Conservation (phyloP, 805 yeast genomes). For the Saccharomycopsis guyanensis region DNA sequence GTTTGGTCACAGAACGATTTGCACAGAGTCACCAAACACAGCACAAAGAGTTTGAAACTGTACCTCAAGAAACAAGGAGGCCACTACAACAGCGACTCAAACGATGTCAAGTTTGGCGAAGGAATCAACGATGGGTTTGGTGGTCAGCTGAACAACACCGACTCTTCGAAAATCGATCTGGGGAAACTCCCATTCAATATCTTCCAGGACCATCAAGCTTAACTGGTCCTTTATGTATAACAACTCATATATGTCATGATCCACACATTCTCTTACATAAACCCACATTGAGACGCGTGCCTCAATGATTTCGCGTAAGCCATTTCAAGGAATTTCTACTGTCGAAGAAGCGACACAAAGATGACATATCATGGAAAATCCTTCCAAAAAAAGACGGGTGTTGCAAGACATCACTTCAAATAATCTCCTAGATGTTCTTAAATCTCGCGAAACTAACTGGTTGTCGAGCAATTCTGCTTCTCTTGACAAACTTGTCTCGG, state of each 20-base stretch:
- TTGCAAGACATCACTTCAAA: background rate
- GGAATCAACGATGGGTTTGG: constrained; percentile 10
- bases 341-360: too few species aligned
- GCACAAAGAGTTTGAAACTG: too few species aligned
- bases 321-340: too few species aligned
- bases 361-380: background rate
- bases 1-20: background rate
- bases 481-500: background rate
- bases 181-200: constrained; percentile 2
- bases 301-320: too few species aligned
- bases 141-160: background rate
- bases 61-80: background rate
- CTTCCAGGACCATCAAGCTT: constrained; percentile 1
- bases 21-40: too few species aligned
- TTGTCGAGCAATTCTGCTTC: background rate
- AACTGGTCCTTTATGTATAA: background rate
- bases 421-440: background rate
- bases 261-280: too few species aligned
- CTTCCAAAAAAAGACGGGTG: background rate
- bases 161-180: background rate
- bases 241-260: too few species aligned
- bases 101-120: constrained; percentile 7
- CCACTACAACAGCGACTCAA: background rate
- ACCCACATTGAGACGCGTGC: too few species aligned
- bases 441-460: background rate